Base-by-base conservation (phyloP, 129 eudicot genomes). In the Escallonia rubra region DNA sequence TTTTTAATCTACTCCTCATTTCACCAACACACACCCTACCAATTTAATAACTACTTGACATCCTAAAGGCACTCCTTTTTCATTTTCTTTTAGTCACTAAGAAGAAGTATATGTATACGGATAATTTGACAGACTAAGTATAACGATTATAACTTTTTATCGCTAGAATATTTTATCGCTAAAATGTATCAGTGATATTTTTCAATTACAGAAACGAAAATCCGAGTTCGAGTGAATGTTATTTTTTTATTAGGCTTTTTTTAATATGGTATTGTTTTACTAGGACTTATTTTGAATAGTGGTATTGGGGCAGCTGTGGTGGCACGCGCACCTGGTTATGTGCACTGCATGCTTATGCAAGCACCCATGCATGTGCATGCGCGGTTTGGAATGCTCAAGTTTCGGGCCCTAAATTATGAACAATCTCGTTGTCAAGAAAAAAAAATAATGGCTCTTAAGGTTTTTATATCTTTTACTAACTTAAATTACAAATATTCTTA, bases 341-440 rank as follows among this genome's bases (percentile, higher is more conserved):
- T 63, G 77, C 64, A 72, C 49, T 72, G 57, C 63, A 48, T 63
- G 77, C 68, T 61, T 49, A 71, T 71, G 52, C 57, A 60, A 45
- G n/a, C 59, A 34, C 60, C 12, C 42, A 56, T 73, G 71, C 77
- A 73, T 76, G 59, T 76, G 71, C 80, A 76, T 64, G 80, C 80
- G 75, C 48, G 59, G 57, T 15, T 69, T 62, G 53, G 46, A 14
- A 53, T 61, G 70, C 74, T 75, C 47, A 55, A 16, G 42, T 45
- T 43, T 66, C 57, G 66, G 61, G 39, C 7, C 1, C 49, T 48
- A 62, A 40, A 43, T 68, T 42, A 2, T 12, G 2, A 46, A 46
- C 6, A 44, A 16, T 64, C 57, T 0, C 1, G 45, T 15, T 6
- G 13, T 56, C 34, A 56, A 14, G 60, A 56, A 23, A 56, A 12